A percentile compares a stretch with the other conserved stretches of the same genome.
phyloP scores from a whole-genome alignment of 2,329 filamentous ascomycete genomes.

The Hypoxylon sp. region DNA sequence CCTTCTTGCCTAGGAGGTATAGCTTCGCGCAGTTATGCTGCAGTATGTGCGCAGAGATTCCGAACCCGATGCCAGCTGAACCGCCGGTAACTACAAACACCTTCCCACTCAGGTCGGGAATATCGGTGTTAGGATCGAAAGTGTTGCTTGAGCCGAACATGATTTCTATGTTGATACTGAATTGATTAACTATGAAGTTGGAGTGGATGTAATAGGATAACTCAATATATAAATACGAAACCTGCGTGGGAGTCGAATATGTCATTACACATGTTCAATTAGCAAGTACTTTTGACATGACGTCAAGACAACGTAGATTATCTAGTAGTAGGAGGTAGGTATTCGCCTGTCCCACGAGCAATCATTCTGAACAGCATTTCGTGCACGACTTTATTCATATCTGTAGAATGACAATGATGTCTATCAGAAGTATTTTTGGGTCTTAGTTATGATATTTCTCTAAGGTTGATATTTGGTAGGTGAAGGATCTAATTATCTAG shows the following conservation, averaged over 20 bases:
- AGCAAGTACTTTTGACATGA: conserved; percentile 19
- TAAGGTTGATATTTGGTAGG: no score
- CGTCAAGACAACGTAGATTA: conserved; percentile 28
- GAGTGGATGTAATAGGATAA: no score
- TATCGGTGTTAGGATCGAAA: conserved; percentile 43
- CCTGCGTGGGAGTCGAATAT: not conserved
- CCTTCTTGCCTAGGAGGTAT: conserved; percentile 62
- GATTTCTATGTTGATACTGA: not conserved
- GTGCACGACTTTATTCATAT: no score
- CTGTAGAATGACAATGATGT: no score
- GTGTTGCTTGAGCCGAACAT: conserved; percentile 40
- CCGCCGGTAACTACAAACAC: conserved; percentile 62
- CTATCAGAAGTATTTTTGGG: no score
- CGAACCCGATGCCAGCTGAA: conserved; percentile 62
- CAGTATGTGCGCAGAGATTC: conserved; percentile 64
- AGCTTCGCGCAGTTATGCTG: conserved; percentile 61
- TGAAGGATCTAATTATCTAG: no score
- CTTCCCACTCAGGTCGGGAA: conserved; percentile 45
- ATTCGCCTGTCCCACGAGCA: not conserved
- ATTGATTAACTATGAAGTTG: not conserved
- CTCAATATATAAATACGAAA: no score
- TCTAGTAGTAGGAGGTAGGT: no score
- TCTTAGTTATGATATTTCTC: no score
- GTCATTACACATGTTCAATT: conserved; percentile 7
- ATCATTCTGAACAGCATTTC: not conserved